These are phyloP conservation scores for Soucietia sequanensis DNA, from an alignment of 805 yeast species.

Conservation along the genomic window DNA sequence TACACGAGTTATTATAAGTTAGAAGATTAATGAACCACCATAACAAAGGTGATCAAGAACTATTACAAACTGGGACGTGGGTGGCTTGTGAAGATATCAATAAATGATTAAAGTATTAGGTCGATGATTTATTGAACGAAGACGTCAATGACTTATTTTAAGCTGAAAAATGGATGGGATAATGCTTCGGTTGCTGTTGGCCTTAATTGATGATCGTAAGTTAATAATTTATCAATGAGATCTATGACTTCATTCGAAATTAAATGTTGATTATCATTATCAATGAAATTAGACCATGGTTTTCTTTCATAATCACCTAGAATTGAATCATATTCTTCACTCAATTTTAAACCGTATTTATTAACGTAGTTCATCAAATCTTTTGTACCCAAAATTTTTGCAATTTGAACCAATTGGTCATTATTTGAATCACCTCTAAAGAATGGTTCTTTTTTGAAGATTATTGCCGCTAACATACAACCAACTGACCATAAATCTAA, in stretches of 20 bases:
- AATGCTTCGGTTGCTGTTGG: conserved; percentile 87
- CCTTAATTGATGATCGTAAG: conserved; percentile 87
- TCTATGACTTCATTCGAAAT: conserved; percentile 70
- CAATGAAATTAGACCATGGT: conserved; percentile 84
- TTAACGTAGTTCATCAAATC: conserved; percentile 65
- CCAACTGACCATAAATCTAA: conserved; percentile 94
- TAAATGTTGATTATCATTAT: conserved; percentile 64
- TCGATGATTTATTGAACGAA: too few species aligned
- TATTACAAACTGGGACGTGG: too few species aligned
- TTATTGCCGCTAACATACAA: conserved; percentile 86
- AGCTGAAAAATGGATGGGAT: conserved; percentile 53
- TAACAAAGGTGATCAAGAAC: too few species aligned
- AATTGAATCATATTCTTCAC: conserved; percentile 74
- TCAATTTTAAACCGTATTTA: conserved; percentile 70
- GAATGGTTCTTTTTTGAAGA: conserved; percentile 88
- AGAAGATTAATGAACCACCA: too few species aligned
- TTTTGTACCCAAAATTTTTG: conserved; percentile 83
- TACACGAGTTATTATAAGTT: too few species aligned
- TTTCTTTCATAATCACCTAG: conserved; percentile 67
- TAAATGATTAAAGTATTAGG: too few species aligned
- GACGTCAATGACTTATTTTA: not conserved
- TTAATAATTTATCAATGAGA: conserved; percentile 72
- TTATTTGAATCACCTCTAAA: conserved; percentile 89
- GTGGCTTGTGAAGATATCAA: too few species aligned
- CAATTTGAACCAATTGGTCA: conserved; percentile 88